Percentiles rank a stretch among this genome's conserved stretches.
Conservation (phyloP, 1,139 yeast genomes). For the Suhomyces maxii region DNA sequence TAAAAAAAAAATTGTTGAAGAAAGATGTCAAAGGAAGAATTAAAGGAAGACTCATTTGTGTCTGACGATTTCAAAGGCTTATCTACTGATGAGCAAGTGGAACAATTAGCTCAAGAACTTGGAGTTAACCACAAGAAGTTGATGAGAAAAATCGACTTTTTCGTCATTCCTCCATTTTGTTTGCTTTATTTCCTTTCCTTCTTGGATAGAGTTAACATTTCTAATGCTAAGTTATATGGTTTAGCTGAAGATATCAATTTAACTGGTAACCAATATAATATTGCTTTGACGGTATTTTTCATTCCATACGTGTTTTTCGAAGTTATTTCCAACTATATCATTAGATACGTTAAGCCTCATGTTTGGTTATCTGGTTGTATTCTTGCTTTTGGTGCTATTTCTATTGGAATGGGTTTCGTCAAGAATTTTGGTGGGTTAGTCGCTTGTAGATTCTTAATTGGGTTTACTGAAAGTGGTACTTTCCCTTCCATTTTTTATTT, state of each 20-base stretch:
- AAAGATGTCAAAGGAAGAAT: conserved; percentile 3
- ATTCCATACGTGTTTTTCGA: conserved; percentile 72
- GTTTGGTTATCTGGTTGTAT: conserved; percentile 60
- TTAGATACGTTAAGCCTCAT: conserved; percentile 64
- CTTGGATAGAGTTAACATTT: conserved; percentile 71
- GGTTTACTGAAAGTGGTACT: conserved; percentile 66
- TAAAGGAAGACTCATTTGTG: conserved; percentile 1
- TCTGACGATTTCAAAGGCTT: conserved; percentile 1
- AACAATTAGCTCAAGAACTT: conserved; percentile 29
- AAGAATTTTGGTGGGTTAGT: conserved; percentile 57
- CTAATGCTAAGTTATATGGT: conserved; percentile 73
- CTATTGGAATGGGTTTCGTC: conserved; percentile 67
- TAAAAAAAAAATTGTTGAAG: too few relatives aligned
- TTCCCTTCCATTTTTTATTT: conserved; percentile 75
- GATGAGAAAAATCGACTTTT: conserved; percentile 62
- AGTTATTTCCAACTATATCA: conserved; percentile 61
- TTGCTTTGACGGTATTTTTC: conserved; percentile 66
- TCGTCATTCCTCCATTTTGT: conserved; percentile 72
- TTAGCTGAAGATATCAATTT: conserved; percentile 52
- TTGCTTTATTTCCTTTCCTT: conserved; percentile 67
- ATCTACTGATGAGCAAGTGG: conserved; percentile 22
- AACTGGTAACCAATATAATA: conserved; percentile 60
- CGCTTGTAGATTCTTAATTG: conserved; percentile 63
- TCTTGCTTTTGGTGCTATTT: conserved; percentile 59
- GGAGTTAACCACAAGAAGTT: conserved; percentile 46